Conservation (phyloP, 2,329 filamentous ascomycete species). For the Fusarium succisae region DNA sequence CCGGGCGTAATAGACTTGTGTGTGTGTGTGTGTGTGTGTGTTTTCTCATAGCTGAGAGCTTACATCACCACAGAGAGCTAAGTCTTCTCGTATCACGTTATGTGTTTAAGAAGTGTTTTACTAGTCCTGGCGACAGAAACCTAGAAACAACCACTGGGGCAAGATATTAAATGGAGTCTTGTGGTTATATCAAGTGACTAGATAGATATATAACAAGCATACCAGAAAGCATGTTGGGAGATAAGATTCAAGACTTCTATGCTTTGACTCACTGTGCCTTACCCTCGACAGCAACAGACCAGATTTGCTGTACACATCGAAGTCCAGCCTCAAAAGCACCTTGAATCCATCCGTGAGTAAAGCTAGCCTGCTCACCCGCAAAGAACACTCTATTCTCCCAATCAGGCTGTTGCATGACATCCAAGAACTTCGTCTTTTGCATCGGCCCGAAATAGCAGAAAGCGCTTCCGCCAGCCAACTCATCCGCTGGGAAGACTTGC, state of each 20-base stretch:
- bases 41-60: background rate
- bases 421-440: background rate
- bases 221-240: no score
- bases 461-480: background rate
- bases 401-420: background rate
- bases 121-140: no score
- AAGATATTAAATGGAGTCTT: accelerated
- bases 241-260: background rate
- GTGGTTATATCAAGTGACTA: no score
- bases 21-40: no score
- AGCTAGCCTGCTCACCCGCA: background rate
- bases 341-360: background rate
- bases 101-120: no score
- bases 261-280: background rate
- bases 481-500: background rate
- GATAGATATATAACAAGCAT: no score
- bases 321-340: background rate
- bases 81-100: no score
- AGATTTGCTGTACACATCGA: background rate
- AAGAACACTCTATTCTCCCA: background rate
- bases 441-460: background rate
- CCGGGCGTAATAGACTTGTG: no score
- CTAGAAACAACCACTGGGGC: no score
- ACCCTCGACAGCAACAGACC: background rate
- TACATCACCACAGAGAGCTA: no score